Conservation (phyloP, 108 stramenopile genomes). For the Bacterosira constricta region DNA sequence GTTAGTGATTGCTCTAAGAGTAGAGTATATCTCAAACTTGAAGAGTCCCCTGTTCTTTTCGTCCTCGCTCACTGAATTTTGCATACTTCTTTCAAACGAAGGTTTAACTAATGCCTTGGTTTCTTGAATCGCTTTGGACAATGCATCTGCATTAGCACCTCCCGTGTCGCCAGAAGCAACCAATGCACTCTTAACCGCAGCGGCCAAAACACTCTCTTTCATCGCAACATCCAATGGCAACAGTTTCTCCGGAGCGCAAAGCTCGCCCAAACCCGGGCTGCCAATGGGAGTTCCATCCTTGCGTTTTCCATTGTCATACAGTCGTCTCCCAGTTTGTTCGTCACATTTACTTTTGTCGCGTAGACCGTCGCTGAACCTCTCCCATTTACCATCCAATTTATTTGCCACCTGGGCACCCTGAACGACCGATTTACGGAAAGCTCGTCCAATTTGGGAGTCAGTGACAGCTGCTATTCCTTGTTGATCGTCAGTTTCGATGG, state of each 20-base stretch:
- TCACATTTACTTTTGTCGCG: slow-evolving; percentile 65
- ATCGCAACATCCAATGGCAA: slow-evolving; percentile 29
- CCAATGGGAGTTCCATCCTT: slow-evolving; percentile 64
- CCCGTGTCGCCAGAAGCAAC: not conserved
- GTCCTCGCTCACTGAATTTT: slow-evolving; percentile 27
- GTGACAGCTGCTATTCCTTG: slow-evolving; percentile 58
- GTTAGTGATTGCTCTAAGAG: slow-evolving; percentile 49
- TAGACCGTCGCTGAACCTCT: slow-evolving; percentile 43
- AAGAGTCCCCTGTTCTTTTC: slow-evolving; percentile 40
- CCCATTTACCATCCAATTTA: slow-evolving; percentile 58
- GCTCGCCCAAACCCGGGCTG: slow-evolving; percentile 60
- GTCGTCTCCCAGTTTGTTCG: slow-evolving; percentile 43
- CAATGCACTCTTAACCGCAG: slow-evolving; percentile 36
- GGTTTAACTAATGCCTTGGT: slow-evolving; percentile 46
- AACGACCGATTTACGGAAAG: slow-evolving; percentile 46
- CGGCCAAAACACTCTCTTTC: slow-evolving; percentile 23
- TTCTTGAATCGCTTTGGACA: slow-evolving; percentile 35
- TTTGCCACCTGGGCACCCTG: slow-evolving; percentile 57
- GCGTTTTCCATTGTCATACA: slow-evolving; percentile 65
- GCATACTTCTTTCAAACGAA: slow-evolving; percentile 53
- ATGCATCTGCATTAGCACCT: not conserved
- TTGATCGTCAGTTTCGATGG: slow-evolving; percentile 11
- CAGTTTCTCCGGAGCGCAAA: slow-evolving; percentile 52
- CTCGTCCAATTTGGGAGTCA: slow-evolving; percentile 44
- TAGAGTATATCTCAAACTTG: slow-evolving; percentile 54